Conservation (phyloP, 805 yeast genomes). For the Dipodascus albidus region DNA sequence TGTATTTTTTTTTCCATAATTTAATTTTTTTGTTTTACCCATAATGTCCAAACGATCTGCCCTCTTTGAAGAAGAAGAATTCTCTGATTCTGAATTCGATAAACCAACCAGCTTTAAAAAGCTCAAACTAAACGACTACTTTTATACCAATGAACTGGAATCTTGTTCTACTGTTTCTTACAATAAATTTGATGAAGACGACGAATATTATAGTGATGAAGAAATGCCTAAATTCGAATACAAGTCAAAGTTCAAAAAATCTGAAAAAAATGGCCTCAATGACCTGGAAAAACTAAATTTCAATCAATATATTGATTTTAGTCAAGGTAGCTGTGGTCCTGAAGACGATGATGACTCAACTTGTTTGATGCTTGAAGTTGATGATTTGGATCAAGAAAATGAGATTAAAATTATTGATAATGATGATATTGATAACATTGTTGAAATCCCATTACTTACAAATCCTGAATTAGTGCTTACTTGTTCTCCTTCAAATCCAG, state of each 20-base stretch:
- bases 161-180: not conserved
- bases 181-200: not conserved
- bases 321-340: not conserved
- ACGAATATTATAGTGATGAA: constrained; percentile 3
- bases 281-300: not conserved
- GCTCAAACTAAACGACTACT: not conserved
- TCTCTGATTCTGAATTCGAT: not conserved
- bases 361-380: not conserved
- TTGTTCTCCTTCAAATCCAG: not conserved
- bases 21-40: not conserved
- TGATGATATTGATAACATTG: not conserved
- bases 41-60: not conserved
- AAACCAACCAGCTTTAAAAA: not conserved
- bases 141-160: not conserved
- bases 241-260: not conserved
- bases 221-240: constrained; percentile 2
- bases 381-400: not conserved
- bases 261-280: not conserved
- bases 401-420: not conserved
- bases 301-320: not conserved
- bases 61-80: not conserved
- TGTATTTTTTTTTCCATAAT: not conserved
- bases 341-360: not conserved
- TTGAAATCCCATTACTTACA: not conserved
- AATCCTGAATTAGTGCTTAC: not conserved